A percentile compares a stretch with the other conserved stretches of the same genome.
Evolutionary conservation across 1,284 basidiomycete genomes (phyloP).

Genomic region (Trichosporon sp.): DNA sequence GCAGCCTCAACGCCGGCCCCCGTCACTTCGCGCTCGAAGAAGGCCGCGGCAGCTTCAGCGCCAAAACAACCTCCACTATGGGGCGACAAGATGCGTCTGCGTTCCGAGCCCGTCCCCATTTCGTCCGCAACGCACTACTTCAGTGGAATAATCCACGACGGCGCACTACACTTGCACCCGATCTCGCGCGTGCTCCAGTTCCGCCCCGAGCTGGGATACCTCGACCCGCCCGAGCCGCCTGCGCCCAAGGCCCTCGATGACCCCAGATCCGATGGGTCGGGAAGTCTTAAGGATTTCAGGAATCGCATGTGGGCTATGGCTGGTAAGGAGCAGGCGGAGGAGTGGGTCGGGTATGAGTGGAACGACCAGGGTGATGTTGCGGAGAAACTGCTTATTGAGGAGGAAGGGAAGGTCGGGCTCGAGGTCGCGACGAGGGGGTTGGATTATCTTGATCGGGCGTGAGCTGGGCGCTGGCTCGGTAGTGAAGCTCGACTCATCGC

Average conservation of each 20-base stretch:
- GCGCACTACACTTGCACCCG: slow-evolving; percentile 45
- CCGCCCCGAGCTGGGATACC: slow-evolving; percentile 40
- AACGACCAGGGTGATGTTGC: slow-evolving; percentile 30
- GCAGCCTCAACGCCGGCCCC: slow-evolving; percentile 10
- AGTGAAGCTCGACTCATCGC: too few species aligned
- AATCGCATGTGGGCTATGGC: slow-evolving; percentile 43
- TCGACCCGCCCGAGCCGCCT: slow-evolving; percentile 24
- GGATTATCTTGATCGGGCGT: slow-evolving; percentile 37
- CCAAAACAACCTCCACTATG: slow-evolving; percentile 27
- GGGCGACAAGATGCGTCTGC: slow-evolving; percentile 45
- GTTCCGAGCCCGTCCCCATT: slow-evolving; percentile 37
- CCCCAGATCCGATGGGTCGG: slow-evolving; percentile 43
- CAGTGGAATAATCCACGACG: slow-evolving; percentile 39
- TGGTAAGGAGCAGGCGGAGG: slow-evolving; percentile 38
- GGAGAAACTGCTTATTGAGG: slow-evolving; percentile 29
- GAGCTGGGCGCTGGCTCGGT: not conserved
- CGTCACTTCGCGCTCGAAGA: not conserved
- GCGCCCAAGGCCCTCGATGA: slow-evolving; percentile 22
- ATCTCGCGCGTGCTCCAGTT: slow-evolving; percentile 39
- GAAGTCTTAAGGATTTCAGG: slow-evolving; percentile 45
- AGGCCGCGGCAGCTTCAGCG: not conserved
- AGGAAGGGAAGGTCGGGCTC: slow-evolving; percentile 30
- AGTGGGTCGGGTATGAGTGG: slow-evolving; percentile 41
- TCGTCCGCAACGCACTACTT: slow-evolving; percentile 34
- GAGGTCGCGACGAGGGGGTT: slow-evolving; percentile 34